These are phyloP conservation scores for Cucumis cinereus DNA, from an alignment of 306 rosid genomes.

Conservation along the genomic window DNA sequence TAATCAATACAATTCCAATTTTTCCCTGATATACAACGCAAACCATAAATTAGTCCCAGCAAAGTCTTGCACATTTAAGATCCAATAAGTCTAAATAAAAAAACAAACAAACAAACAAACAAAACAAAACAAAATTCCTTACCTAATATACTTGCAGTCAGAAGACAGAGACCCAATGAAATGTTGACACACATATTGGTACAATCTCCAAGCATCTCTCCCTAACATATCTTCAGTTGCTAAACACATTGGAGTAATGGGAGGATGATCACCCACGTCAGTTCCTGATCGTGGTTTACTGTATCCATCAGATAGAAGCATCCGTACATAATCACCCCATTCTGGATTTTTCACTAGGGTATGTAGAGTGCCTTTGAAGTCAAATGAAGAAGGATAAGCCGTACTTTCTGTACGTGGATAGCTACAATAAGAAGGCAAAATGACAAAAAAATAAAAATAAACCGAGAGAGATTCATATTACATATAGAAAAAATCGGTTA, in stretches of 20 bases:
- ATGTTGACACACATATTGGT: slow-evolving; percentile 81
- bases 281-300: slow-evolving; percentile 66
- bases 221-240: slow-evolving; percentile 76
- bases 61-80: background rate
- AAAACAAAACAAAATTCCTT: slow-evolving; percentile 10
- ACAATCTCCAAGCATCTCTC: slow-evolving; percentile 83
- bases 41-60: background rate
- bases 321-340: slow-evolving; percentile 59
- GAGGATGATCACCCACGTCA: slow-evolving; percentile 97
- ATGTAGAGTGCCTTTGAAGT: slow-evolving; percentile 63
- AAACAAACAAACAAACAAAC: background rate
- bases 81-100: background rate
- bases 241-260: slow-evolving; percentile 77
- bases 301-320: slow-evolving; percentile 51
- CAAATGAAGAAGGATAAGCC: slow-evolving; percentile 88
- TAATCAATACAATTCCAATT: too few relatives aligned
- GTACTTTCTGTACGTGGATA: slow-evolving; percentile 98
- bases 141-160: slow-evolving; percentile 87
- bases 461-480: background rate
- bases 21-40: background rate
- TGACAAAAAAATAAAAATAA: background rate
- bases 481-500: background rate
- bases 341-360: slow-evolving; percentile 54
- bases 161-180: slow-evolving; percentile 86
- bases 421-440: slow-evolving; percentile 32